Evolutionary conservation across 176 grass and related monocot species (phyloP).

Genomic region (Oryza officinalis): DNA sequence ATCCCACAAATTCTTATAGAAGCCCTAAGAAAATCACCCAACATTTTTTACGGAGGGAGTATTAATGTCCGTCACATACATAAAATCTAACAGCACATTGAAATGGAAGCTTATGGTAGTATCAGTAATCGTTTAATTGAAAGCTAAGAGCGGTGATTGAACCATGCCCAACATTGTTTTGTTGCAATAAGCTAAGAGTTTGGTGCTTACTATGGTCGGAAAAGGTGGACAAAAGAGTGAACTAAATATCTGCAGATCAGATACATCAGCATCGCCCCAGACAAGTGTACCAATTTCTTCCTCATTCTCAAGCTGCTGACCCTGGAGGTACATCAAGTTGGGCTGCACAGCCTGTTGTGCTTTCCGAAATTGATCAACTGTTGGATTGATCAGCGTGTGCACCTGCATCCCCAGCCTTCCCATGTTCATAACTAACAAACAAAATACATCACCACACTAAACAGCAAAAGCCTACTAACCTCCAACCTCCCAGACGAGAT

Average conservation of each 20-base stretch:
- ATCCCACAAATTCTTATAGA: too few relatives aligned
- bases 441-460: not conserved
- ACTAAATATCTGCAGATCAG: slow-evolving; percentile 46
- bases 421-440: not conserved
- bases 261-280: slow-evolving; percentile 55
- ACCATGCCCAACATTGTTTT: not conserved
- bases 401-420: slow-evolving; percentile 45
- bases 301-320: slow-evolving; percentile 57
- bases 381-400: slow-evolving; percentile 64
- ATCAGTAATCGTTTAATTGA: too few relatives aligned
- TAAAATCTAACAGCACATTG: too few relatives aligned
- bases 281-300: slow-evolving; percentile 67
- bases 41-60: too few relatives aligned
- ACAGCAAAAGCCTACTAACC: slow-evolving; percentile 39
- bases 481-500: slow-evolving; percentile 48
- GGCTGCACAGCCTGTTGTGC: slow-evolving; percentile 47
- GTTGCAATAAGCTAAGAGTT: not conserved
- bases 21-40: too few relatives aligned
- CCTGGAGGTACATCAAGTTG: slow-evolving; percentile 63
- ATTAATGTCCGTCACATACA: too few relatives aligned
- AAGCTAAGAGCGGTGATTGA: not conserved
- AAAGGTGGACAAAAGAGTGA: slow-evolving; percentile 54
- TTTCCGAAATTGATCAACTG: slow-evolving; percentile 53
- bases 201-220: slow-evolving; percentile 64
- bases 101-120: too few relatives aligned